Conservation (phyloP, 257 asterid species). For the Knoxia roxburghii region DNA sequence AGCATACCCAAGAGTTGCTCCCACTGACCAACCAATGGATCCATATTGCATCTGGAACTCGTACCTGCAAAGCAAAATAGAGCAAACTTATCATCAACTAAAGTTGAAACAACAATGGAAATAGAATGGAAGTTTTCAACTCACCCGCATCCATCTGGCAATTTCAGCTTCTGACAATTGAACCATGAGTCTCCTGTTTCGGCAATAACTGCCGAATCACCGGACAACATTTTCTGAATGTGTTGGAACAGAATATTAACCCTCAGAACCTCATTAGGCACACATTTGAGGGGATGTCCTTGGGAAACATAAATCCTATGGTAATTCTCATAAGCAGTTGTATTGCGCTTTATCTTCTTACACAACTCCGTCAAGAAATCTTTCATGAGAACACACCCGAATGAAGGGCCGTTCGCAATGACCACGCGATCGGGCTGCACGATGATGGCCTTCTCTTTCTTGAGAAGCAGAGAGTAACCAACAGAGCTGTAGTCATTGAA, state of each 20-base stretch:
- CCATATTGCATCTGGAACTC: conserved; percentile 89
- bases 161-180: conserved; percentile 67
- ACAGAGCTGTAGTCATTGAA: conserved; percentile 79
- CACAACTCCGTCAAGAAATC: conserved; percentile 60
- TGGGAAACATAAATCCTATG: conserved; percentile 65
- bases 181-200: conserved; percentile 94
- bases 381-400: conserved; percentile 75
- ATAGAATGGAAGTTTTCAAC: background rate
- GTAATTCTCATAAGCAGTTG: conserved; percentile 74
- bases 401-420: conserved; percentile 61
- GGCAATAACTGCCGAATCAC: conserved; percentile 64
- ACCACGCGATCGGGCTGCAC: conserved; percentile 73
- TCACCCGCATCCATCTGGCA: conserved; percentile 67
- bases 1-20: conserved; percentile 84
- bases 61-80: conserved; percentile 32
- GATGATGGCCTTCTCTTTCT: conserved; percentile 68
- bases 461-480: conserved; percentile 76
- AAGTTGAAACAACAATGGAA: background rate
- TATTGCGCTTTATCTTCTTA: conserved; percentile 49
- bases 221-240: conserved; percentile 60
- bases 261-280: conserved; percentile 57
- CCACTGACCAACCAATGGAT: conserved; percentile 90
- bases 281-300: conserved; percentile 52
- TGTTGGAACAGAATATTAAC: conserved; percentile 66
- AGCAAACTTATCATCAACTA: background rate